phyloP scores from a whole-genome alignment of 306 rosid species.

The Citrullus amarus region DNA sequence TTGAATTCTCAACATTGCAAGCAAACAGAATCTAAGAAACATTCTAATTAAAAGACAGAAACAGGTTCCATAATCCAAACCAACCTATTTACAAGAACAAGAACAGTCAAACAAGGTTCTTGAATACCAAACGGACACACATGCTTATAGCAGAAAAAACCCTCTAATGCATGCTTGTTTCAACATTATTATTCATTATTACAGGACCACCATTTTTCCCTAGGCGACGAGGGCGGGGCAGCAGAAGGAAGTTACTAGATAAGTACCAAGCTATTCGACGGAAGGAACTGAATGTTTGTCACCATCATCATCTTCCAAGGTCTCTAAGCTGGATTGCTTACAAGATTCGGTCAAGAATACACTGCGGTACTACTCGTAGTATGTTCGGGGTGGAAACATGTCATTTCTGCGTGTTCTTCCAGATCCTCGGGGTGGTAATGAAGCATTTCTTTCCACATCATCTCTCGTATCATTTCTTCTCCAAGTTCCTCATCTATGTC shows the following conservation, averaged over 20 bases:
- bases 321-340: background rate
- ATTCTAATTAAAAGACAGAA: background rate
- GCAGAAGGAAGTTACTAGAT: background rate
- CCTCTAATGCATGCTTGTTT: constrained; percentile 4
- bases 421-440: constrained; percentile 73
- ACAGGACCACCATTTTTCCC: background rate
- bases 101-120: constrained; percentile 1
- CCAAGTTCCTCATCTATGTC: constrained; percentile 84
- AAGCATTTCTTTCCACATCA: constrained; percentile 91
- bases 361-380: background rate
- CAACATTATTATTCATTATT: background rate
- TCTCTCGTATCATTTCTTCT: constrained; percentile 91
- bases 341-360: background rate
- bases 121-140: background rate
- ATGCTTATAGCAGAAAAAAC: background rate
- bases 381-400: constrained; percentile 17
- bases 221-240: background rate
- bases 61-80: background rate
- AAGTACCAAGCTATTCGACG: background rate
- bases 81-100: background rate
- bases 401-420: constrained; percentile 21
- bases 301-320: background rate
- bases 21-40: background rate
- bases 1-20: background rate
- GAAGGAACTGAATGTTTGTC: background rate